phyloP scores from a whole-genome alignment of 345 rosid genomes.

The Cardamine chenopodiifolia region DNA sequence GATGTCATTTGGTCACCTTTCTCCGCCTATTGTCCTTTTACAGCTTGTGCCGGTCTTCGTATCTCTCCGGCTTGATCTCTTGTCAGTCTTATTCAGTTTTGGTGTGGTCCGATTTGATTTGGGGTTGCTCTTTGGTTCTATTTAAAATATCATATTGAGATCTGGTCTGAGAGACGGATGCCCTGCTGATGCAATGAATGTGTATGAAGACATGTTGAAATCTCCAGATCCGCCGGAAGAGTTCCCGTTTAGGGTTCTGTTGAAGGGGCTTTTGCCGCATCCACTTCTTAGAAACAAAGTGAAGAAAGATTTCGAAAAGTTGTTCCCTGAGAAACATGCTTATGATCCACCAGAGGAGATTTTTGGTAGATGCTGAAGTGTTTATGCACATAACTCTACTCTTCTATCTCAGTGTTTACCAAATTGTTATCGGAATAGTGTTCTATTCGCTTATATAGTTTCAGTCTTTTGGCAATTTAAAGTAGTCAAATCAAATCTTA shows the following conservation, averaged over 20 bases:
- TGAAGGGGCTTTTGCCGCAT: slow-evolving; percentile 87
- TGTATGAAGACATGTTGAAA: slow-evolving; percentile 90
- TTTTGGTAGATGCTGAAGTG: slow-evolving; percentile 67
- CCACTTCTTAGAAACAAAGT: slow-evolving; percentile 89
- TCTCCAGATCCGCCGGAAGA: slow-evolving; percentile 93
- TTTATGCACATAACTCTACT: slow-evolving; percentile 17
- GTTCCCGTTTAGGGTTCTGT: slow-evolving; percentile 82
- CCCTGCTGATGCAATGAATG: slow-evolving; percentile 91
- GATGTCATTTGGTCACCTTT: too few relatives aligned
- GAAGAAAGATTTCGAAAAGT: slow-evolving; percentile 89
- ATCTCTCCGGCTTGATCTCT: too few relatives aligned
- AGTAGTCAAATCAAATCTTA: background rate
- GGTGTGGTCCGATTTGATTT: too few relatives aligned
- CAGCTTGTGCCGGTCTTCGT: too few relatives aligned
- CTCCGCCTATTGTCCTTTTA: too few relatives aligned
- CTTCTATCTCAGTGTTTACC: slow-evolving; percentile 15
- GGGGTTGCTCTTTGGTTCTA: too few relatives aligned
- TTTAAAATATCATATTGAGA: too few relatives aligned
- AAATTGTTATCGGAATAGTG: slow-evolving; percentile 9
- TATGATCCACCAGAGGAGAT: slow-evolving; percentile 95
- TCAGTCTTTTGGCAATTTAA: slow-evolving; percentile 11
- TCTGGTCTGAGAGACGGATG: slow-evolving; percentile 81
- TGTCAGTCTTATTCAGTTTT: too few relatives aligned
- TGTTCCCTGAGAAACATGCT: slow-evolving; percentile 83
- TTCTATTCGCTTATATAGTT: background rate